Base-by-base conservation (phyloP, 2,329 filamentous ascomycete genomes). In the Fusarium veterinarium region DNA sequence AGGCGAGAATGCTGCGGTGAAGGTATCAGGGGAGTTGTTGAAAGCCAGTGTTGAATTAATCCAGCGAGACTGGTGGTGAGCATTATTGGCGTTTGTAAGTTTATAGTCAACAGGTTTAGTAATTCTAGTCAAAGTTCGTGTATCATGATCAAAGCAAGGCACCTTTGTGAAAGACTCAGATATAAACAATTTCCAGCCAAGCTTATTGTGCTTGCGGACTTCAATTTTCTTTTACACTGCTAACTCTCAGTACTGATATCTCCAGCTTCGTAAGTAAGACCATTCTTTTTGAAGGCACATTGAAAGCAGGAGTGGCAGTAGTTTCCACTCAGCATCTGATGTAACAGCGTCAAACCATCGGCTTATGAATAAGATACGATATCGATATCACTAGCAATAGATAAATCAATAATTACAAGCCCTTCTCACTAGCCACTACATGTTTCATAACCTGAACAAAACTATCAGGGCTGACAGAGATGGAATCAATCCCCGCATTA, bases 391-490 rank as follows among this genome's bases (percentile, higher is more conserved):
- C 25, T n/a, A 56, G 25, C n/a, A 13, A 19, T n/a, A 46, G 8
- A 8, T 9, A 7, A 28, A 46, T n/a, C 30, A 6, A 20, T 20
- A 14, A 30, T n/a, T 30, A 46, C 37, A 41, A 17, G 14, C 12
- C 20, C 44, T 35, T 23, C 19, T 63, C 58, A 20, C 37, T 52
- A 38, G 63, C 75, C 40, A 79, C 69, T 9, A 80, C 78, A 60
- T 80, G 70, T 56, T 74, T 73, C 73, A 80, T 82, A 10, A 82
- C 81, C 1, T 78, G 77, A 14, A 82, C 69, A 73, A 82, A 83
- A 60, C 81, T 83, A 48, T 83, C 81, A 2, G 81, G 81, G 53
- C 79, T 83, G 12, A 83, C 81, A 14, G 81, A 83, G 28, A 83
- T 79, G 0, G 81, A 83, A 72, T 80, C 71, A 52, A 83, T 83